A percentile compares a stretch with the other conserved stretches of the same genome.
Evolutionary conservation across 2,329 filamentous ascomycete genomes (phyloP).

Genomic region (Fusarium sp.): DNA sequence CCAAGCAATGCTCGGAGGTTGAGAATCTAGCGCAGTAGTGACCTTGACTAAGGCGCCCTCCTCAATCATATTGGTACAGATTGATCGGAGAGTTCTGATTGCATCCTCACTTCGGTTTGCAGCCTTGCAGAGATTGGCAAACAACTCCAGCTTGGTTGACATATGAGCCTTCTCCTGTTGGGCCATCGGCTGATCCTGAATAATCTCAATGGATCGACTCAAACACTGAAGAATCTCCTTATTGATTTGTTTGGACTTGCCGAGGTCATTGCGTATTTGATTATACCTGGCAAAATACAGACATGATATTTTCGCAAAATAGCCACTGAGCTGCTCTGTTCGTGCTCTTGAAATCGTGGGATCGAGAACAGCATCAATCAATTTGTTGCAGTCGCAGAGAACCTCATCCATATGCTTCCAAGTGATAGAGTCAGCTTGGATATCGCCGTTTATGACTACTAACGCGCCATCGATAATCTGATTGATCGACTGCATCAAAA

Average conservation of each 20-base stretch:
- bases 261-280: constrained; percentile 55
- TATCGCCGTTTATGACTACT: constrained; percentile 61
- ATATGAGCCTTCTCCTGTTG: constrained; percentile 70
- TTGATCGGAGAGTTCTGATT: constrained; percentile 63
- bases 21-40: constrained; percentile 56
- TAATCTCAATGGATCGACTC: constrained; percentile 68
- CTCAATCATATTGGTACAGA: constrained; percentile 69
- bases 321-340: constrained; percentile 50
- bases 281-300: constrained; percentile 73
- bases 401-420: constrained; percentile 67
- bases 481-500: constrained; percentile 60
- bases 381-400: constrained; percentile 62
- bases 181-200: constrained; percentile 60
- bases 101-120: constrained; percentile 64
- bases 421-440: constrained; percentile 55
- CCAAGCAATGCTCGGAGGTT: constrained; percentile 64
- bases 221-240: constrained; percentile 63
- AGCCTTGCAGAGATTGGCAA: constrained; percentile 67
- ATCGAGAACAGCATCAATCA: constrained; percentile 63
- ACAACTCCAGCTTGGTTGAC: constrained; percentile 69
- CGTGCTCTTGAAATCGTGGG: constrained; percentile 42
- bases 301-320: constrained; percentile 73
- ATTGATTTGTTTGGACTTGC: constrained; percentile 47
- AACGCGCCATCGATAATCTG: constrained; percentile 68
- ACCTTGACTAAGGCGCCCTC: constrained; percentile 64